These are phyloP conservation scores for Globisporangium spinosum DNA, from an alignment of 352 stramenopile species.

Conservation along the genomic window DNA sequence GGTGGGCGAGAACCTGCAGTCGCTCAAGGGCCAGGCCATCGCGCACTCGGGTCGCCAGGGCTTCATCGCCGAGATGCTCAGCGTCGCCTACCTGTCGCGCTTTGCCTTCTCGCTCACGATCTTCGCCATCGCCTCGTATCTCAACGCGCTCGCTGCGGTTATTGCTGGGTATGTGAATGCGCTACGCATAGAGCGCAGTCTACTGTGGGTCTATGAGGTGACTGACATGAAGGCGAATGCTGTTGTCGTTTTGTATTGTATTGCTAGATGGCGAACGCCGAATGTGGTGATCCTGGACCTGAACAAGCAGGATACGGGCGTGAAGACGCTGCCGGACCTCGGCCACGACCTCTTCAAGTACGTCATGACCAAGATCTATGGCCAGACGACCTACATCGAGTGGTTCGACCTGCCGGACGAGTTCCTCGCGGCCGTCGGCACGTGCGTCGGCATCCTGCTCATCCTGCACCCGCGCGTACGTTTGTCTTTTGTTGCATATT, in stretches of 20 bases:
- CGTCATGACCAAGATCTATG: constrained; percentile 85
- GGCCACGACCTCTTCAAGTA: constrained; percentile 86
- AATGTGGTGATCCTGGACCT: constrained; percentile 81
- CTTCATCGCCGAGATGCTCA: constrained; percentile 88
- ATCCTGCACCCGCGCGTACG: constrained; percentile 75
- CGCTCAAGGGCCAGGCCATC: constrained; percentile 42
- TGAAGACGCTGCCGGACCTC: constrained; percentile 83
- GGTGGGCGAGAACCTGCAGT: constrained; percentile 69
- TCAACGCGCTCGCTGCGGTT: constrained; percentile 79
- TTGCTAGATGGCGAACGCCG: constrained; percentile 57
- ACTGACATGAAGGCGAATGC: not conserved
- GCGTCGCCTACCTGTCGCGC: constrained; percentile 80
- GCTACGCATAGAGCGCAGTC: not conserved
- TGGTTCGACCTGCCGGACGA: constrained; percentile 86
- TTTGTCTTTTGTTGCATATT: constrained; percentile 10
- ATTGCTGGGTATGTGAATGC: constrained; percentile 41
- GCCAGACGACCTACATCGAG: constrained; percentile 70
- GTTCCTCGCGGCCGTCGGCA: constrained; percentile 72
- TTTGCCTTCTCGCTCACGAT: constrained; percentile 77
- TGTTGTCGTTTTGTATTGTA: not conserved
- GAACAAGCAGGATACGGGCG: constrained; percentile 47
- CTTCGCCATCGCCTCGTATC: constrained; percentile 72
- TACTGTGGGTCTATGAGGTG: not conserved
- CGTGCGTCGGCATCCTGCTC: constrained; percentile 62
- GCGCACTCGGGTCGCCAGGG: constrained; percentile 57